Evolutionary conservation across 148 eudicot species (phyloP).

Genomic region (Amaranthus cruentus): DNA sequence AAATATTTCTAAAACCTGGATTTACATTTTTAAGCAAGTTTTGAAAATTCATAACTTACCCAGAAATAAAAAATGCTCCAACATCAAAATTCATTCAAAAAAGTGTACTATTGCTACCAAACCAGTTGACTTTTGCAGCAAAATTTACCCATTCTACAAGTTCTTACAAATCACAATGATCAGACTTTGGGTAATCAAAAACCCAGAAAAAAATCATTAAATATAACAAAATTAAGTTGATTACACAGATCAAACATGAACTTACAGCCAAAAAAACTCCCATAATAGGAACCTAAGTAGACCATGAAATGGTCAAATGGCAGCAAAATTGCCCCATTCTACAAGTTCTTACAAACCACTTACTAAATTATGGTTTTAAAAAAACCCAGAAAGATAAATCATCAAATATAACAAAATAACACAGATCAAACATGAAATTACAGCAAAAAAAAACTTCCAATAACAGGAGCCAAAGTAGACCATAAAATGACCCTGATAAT

Average conservation of each 20-base stretch:
- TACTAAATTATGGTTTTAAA: not conserved
- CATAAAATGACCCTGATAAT: no score
- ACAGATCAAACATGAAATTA: conserved; percentile 1
- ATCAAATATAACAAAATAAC: not conserved
- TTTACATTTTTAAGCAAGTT: not conserved
- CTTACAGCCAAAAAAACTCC: not conserved
- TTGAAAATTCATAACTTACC: conserved; percentile 14
- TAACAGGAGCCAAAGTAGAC: not conserved
- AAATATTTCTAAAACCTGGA: not conserved
- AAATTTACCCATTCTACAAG: not conserved
- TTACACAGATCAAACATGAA: not conserved
- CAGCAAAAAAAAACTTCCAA: not conserved
- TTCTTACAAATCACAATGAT: not conserved
- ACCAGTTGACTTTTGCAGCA: not conserved
- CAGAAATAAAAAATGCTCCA: not conserved
- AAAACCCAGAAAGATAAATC: not conserved
- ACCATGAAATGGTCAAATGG: not conserved
- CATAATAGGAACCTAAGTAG: not conserved
- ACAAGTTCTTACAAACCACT: not conserved
- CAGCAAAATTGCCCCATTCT: not conserved
- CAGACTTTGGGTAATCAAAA: not conserved
- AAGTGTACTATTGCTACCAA: not conserved
- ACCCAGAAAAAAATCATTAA: not conserved
- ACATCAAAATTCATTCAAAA: conserved; percentile 19
- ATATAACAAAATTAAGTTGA: not conserved